Percentiles rank a stretch among this genome's conserved stretches.
Conservation (phyloP, 441 rosid genomes). For the Gossypium laxum region DNA sequence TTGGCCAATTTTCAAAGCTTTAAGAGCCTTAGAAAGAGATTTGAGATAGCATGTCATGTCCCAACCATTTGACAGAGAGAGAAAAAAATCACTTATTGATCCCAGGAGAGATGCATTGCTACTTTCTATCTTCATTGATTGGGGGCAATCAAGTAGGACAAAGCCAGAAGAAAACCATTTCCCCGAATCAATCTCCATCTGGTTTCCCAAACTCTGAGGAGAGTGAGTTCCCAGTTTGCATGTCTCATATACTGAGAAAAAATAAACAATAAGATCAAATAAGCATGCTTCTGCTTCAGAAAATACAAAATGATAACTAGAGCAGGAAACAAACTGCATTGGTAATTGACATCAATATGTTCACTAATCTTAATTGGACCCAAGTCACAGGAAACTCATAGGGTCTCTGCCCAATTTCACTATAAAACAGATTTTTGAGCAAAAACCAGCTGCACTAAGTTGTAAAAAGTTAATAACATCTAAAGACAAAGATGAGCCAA, state of each 20-base stretch:
- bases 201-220: conserved; percentile 75
- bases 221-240: conserved; percentile 92
- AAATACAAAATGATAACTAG: not conserved
- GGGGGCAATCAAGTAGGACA: conserved; percentile 93
- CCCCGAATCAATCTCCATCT: conserved; percentile 72
- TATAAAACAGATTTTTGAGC: not conserved
- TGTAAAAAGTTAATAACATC: not conserved
- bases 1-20: conserved; percentile 66
- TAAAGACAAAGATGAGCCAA: not conserved
- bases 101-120: conserved; percentile 86
- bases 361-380: not conserved
- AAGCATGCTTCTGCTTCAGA: not conserved
- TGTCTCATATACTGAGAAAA: conserved; percentile 71
- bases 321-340: not conserved
- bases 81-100: conserved; percentile 92
- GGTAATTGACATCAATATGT: not conserved
- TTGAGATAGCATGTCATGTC: conserved; percentile 88
- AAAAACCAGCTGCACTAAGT: not conserved
- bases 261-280: conserved; percentile 12
- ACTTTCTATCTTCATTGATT: conserved; percentile 96
- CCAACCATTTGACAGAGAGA: conserved; percentile 97
- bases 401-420: not conserved
- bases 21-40: conserved; percentile 91
- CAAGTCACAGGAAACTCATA: not conserved
- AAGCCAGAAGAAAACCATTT: conserved; percentile 68